A percentile compares a stretch with the other conserved stretches of the same genome.
phyloP scores from a whole-genome alignment of 75 land plant genomes.

The Cryptomeria japonica region DNA sequence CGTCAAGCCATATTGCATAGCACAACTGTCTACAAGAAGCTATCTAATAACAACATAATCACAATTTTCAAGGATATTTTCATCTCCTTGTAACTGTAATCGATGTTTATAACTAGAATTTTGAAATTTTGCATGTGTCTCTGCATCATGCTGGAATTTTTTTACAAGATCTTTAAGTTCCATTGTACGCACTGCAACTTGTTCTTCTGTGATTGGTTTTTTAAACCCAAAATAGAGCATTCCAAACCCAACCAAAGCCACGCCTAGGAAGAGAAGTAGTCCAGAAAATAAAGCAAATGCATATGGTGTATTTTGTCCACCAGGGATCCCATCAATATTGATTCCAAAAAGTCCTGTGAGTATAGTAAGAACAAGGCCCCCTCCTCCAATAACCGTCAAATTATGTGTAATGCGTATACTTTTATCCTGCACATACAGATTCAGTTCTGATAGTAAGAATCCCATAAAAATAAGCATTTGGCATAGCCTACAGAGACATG shows the following conservation, averaged over 20 bases:
- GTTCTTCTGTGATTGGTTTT: constrained; percentile 59
- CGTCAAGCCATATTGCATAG: neutral
- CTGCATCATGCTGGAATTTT: constrained; percentile 80
- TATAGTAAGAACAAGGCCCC: constrained; percentile 84
- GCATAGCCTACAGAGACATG: constrained; percentile 14
- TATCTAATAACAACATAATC: constrained; percentile 40
- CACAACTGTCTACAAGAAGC: neutral
- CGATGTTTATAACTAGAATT: constrained; percentile 22
- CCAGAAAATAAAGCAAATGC: constrained; percentile 73
- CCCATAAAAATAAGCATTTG: neutral
- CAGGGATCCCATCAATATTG: constrained; percentile 95
- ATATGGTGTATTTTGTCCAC: constrained; percentile 67
- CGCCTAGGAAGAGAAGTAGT: constrained; percentile 51
- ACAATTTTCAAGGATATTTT: constrained; percentile 13
- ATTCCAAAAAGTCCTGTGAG: constrained; percentile 93
- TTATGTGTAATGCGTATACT: constrained; percentile 89
- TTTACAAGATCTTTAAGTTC: constrained; percentile 79
- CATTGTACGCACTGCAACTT: constrained; percentile 63
- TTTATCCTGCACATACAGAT: constrained; percentile 54
- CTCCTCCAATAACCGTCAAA: constrained; percentile 85
- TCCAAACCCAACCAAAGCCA: constrained; percentile 59
- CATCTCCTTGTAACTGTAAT: constrained; percentile 44
- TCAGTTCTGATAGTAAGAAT: neutral
- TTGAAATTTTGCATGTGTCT: constrained; percentile 82
- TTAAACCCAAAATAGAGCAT: constrained; percentile 73